Conservation (phyloP, 805 yeast genomes). For the Yamadazyma olivae region DNA sequence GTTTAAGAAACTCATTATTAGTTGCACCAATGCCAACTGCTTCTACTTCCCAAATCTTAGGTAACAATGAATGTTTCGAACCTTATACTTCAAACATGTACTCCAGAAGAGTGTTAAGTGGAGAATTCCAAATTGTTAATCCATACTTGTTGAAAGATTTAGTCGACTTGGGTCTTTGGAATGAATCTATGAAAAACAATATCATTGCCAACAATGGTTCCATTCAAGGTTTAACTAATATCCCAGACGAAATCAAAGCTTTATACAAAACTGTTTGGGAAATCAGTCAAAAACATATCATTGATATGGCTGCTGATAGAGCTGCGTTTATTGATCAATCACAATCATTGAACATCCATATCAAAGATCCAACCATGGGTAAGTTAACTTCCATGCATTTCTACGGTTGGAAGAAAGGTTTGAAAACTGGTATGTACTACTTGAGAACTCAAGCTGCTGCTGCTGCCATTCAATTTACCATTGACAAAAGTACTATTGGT, state of each 20-base stretch:
- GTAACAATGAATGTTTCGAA: constrained; percentile 61
- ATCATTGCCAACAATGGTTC: constrained; percentile 59
- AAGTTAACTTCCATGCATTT: constrained; percentile 97
- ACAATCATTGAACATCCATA: constrained; percentile 86
- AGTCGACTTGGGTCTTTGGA: constrained; percentile 58
- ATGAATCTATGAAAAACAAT: constrained; percentile 53
- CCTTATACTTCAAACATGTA: constrained; percentile 62
- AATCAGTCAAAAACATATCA: constrained; percentile 54
- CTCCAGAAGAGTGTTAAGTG: constrained; percentile 61
- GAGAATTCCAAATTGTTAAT: constrained; percentile 63
- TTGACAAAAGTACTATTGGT: constrained; percentile 42
- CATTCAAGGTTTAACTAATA: constrained; percentile 50
- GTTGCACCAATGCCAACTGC: constrained; percentile 70
- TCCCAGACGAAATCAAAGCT: constrained; percentile 53
- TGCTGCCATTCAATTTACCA: constrained; percentile 87
- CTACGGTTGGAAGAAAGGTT: constrained; percentile 98
- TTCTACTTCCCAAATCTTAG: constrained; percentile 62
- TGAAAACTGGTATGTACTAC: constrained; percentile 98
- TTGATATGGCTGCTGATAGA: constrained; percentile 69
- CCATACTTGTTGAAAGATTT: constrained; percentile 57
- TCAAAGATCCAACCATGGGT: constrained; percentile 91
- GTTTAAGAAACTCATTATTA: constrained; percentile 55
- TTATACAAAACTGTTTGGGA: constrained; percentile 64
- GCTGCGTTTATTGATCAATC: constrained; percentile 87
- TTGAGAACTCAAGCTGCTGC: constrained; percentile 97